These are phyloP conservation scores for Eucalyptus lansdowneana DNA, from an alignment of 345 rosid species.

Conservation along the genomic window DNA sequence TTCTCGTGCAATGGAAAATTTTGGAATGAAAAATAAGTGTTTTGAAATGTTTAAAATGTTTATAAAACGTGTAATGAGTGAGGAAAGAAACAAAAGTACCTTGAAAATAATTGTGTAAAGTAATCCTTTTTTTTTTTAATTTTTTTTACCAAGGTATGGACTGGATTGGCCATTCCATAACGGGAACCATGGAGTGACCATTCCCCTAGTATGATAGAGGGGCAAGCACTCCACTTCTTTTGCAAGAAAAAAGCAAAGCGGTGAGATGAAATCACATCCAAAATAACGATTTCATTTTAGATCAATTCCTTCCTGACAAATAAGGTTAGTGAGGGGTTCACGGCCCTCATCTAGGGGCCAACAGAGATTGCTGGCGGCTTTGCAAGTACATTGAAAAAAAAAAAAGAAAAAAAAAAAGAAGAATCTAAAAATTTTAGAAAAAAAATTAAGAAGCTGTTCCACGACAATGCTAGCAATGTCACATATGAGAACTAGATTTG, in stretches of 20 bases:
- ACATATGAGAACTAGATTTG: no score
- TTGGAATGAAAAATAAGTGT: background rate
- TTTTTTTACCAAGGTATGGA: background rate
- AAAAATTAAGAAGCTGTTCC: no score
- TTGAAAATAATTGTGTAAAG: background rate
- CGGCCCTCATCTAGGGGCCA: no score
- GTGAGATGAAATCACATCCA: background rate
- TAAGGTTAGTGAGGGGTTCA: background rate
- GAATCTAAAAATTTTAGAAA: no score
- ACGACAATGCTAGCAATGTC: no score
- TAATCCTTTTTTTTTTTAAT: no score
- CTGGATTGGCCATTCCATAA: background rate
- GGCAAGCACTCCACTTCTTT: background rate
- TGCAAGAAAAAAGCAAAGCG: background rate
- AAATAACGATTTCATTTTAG: background rate
- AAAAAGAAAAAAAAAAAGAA: fast-evolving
- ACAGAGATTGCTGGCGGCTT: no score
- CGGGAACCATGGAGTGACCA: background rate
- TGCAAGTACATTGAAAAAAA: no score
- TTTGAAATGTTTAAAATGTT: no score
- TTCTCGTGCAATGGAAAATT: no score
- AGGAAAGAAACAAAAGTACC: background rate
- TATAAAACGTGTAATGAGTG: background rate
- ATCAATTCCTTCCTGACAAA: background rate
- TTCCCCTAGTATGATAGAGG: background rate